phyloP scores from a whole-genome alignment of 164 flowering plant species.

The Nelumbo lutea region DNA sequence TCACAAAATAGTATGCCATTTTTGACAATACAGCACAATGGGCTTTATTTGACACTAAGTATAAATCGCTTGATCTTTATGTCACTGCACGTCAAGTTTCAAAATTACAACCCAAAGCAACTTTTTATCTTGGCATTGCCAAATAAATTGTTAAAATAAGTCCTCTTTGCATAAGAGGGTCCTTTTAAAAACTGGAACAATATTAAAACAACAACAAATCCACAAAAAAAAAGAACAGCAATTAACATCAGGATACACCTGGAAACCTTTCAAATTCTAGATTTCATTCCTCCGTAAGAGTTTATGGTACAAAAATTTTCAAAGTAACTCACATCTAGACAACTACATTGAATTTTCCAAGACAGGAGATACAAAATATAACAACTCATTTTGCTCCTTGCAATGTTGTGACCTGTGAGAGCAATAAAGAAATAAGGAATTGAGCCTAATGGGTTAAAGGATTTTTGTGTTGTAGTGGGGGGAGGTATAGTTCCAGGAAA shows the following conservation, averaged over 20 bases:
- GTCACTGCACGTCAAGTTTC: not conserved
- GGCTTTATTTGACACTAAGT: not conserved
- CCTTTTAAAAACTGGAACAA: not conserved
- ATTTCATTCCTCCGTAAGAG: slow-evolving; percentile 26
- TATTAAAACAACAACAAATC: not conserved
- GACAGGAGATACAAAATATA: slow-evolving; percentile 16
- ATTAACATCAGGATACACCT: not conserved
- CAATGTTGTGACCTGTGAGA: slow-evolving; percentile 13
- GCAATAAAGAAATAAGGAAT: slow-evolving; percentile 10
- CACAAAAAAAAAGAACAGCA: not conserved
- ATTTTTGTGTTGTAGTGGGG: no score
- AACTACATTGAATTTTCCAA: slow-evolving; percentile 18
- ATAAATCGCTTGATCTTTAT: not conserved
- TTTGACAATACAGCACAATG: not conserved
- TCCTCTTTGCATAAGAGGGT: not conserved
- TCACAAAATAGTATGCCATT: not conserved
- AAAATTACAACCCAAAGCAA: not conserved
- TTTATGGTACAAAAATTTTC: slow-evolving; percentile 28
- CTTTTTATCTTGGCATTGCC: not conserved
- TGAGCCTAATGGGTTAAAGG: slow-evolving; percentile 4
- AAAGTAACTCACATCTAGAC: slow-evolving; percentile 10
- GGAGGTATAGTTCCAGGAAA: not conserved
- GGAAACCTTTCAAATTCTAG: not conserved
- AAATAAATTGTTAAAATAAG: not conserved
- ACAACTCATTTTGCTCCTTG: slow-evolving; percentile 28